Conservation (phyloP, 371 early-diverging fungal species). For the Blakeslea trispora region DNA sequence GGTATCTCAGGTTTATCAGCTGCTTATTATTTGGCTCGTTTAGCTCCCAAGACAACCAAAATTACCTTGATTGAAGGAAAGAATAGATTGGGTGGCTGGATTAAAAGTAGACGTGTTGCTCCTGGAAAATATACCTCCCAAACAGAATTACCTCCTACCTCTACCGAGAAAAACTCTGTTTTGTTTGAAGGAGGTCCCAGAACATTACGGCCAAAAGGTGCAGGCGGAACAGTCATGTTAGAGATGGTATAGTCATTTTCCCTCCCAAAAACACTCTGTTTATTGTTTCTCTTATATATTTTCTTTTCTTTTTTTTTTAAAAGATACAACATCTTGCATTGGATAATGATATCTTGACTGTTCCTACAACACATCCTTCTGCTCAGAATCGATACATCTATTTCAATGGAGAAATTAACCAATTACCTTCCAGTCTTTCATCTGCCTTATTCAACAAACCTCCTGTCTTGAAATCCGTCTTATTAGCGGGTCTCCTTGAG, state of each 20-base stretch:
- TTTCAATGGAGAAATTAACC: slow-evolving; percentile 67
- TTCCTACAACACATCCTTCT: slow-evolving; percentile 70
- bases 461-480: slow-evolving; percentile 54
- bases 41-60: slow-evolving; percentile 48
- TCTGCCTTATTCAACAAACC: slow-evolving; percentile 51
- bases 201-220: slow-evolving; percentile 80
- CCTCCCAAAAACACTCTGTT: too few species aligned
- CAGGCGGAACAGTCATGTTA: slow-evolving; percentile 70
- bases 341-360: slow-evolving; percentile 38
- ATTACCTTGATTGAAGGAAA: slow-evolving; percentile 77
- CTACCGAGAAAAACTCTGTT: slow-evolving; percentile 27
- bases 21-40: slow-evolving; percentile 77
- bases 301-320: too few species aligned
- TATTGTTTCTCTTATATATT: too few species aligned
- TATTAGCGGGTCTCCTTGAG: slow-evolving; percentile 48
- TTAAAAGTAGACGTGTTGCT: slow-evolving; percentile 61
- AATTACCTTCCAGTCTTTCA: slow-evolving; percentile 53
- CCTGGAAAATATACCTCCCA: slow-evolving; percentile 24
- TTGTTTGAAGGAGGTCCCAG: slow-evolving; percentile 89
- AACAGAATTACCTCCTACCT: not conserved
- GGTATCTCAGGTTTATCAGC: slow-evolving; percentile 91
- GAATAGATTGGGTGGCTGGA: slow-evolving; percentile 86
- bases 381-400: slow-evolving; percentile 85
- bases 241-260: too few species aligned
- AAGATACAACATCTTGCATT: slow-evolving; percentile 26